phyloP scores from a whole-genome alignment of 331 rosid genomes.

The Malus hybrid region DNA sequence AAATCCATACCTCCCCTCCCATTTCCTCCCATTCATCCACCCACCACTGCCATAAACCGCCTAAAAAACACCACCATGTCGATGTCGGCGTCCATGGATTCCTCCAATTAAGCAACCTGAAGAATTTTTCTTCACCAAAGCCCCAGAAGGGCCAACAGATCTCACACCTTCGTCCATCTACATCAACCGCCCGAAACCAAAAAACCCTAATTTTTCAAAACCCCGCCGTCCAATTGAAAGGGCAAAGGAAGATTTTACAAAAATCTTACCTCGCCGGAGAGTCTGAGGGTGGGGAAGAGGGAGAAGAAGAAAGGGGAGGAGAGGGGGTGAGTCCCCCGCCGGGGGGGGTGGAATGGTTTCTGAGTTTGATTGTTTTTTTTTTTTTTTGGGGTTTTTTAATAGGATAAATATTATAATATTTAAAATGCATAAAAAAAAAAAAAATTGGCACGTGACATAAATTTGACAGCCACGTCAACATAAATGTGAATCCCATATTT shows the following conservation, averaged over 20 bases:
- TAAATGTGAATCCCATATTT: no score
- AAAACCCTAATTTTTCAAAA: slow-evolving; percentile 22
- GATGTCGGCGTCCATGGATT: slow-evolving; percentile 31
- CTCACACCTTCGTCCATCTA: slow-evolving; percentile 69
- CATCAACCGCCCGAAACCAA: slow-evolving; percentile 18
- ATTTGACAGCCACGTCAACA: no score
- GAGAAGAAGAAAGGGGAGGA: no score
- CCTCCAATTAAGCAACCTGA: slow-evolving; percentile 78
- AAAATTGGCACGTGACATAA: no score
- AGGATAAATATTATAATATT: no score
- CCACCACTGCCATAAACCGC: neutral
- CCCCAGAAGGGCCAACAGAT: slow-evolving; percentile 62
- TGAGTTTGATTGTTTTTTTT: no score
- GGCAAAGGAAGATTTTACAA: slow-evolving; percentile 19
- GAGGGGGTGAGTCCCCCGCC: no score
- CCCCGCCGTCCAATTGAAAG: neutral
- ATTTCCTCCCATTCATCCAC: neutral
- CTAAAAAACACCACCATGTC: slow-evolving; percentile 23
- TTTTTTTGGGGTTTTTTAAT: no score
- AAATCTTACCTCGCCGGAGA: slow-evolving; percentile 50
- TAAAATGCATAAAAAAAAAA: no score
- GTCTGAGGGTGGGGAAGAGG: neutral
- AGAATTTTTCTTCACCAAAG: slow-evolving; percentile 69
- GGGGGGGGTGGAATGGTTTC: no score
- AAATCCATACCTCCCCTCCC: neutral